Base-by-base conservation (phyloP, 306 rosid species). In the Fagus crenata region DNA sequence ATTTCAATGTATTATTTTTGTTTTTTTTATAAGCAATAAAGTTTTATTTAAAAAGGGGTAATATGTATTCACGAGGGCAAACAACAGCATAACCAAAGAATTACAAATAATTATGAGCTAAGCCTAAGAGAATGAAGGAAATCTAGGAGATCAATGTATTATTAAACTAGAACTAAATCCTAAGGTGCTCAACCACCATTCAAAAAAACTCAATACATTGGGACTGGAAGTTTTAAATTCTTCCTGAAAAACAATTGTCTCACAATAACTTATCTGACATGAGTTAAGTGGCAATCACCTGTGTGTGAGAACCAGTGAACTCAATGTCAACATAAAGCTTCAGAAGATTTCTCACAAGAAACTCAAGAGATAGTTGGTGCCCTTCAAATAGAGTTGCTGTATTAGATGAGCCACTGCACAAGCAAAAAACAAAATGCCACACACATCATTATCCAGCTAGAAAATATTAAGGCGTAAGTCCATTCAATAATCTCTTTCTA, bases 261-360 rank as follows among this genome's bases (percentile, higher is more conserved):
- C 51, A 46, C 51, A 9, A 46, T 46, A 46, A 46, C 51, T 46
- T 14, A 46, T 46, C 51, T 46, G 14, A 39, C 46, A 67, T 7
- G 5, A 61, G 12, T 33, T 4, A 43, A 51, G 37, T 1, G 53
- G 63, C 39, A 36, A 67, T 72, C 69, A 89, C 99, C 98, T 96
- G 99, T 1, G 93, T 96, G 83, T 96, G 99, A 78, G 99, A 89
- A 79, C 99, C 99, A 69, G 99, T 96, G 84, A 96, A 89, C 88
- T 96, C 99, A 49, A 96, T 96, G 92, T 96, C 99, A 12, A 96
- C 99, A 79, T 96, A 96, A 37, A 96, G 96, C 87, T 91, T 96
- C 84, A 96, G 89, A 71, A 96, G 98, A 82, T 96, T 96, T 85
- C 86, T 89, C 90, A 96, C 99, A 69, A 96, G 98, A 87, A 89